phyloP scores from a whole-genome alignment of 306 rosid genomes.

The Dryas drummondii region DNA sequence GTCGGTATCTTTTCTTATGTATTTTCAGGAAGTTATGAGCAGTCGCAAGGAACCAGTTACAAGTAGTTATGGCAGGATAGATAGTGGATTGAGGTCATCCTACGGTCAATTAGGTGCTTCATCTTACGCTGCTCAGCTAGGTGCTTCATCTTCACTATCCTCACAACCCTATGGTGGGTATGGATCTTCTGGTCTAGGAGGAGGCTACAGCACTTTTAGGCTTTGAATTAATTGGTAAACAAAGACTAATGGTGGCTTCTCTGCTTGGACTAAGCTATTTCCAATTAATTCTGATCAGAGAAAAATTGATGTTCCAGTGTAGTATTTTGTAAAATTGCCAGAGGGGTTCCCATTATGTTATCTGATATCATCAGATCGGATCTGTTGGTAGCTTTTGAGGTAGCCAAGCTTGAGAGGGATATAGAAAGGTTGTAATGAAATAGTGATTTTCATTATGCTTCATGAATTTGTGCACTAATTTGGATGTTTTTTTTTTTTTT shows the following conservation, averaged over 20 bases:
- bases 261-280: constrained; percentile 26
- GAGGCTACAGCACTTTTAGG: constrained; percentile 84
- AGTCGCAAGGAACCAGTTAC: constrained; percentile 60
- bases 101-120: constrained; percentile 65
- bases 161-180: constrained; percentile 68
- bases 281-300: constrained; percentile 35
- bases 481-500: neutral
- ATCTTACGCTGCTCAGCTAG: constrained; percentile 33
- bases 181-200: constrained; percentile 79
- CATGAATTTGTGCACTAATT: constrained; percentile 20
- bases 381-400: constrained; percentile 33
- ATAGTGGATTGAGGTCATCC: constrained; percentile 63
- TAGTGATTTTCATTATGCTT: constrained; percentile 28
- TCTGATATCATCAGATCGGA: constrained; percentile 21
- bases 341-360: constrained; percentile 7
- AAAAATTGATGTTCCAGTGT: constrained; percentile 27
- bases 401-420: constrained; percentile 32
- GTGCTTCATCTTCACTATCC: constrained; percentile 51
- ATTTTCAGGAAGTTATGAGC: constrained; percentile 70
- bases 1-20: constrained; percentile 19
- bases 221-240: constrained; percentile 43
- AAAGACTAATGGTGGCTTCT: constrained; percentile 29
- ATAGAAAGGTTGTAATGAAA: constrained; percentile 40
- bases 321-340: constrained; percentile 36
- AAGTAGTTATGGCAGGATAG: constrained; percentile 64